A percentile compares a stretch with the other conserved stretches of the same genome.
These are phyloP conservation scores for Perilla frutescens DNA, from an alignment of 257 asterid species.

Conservation along the genomic window DNA sequence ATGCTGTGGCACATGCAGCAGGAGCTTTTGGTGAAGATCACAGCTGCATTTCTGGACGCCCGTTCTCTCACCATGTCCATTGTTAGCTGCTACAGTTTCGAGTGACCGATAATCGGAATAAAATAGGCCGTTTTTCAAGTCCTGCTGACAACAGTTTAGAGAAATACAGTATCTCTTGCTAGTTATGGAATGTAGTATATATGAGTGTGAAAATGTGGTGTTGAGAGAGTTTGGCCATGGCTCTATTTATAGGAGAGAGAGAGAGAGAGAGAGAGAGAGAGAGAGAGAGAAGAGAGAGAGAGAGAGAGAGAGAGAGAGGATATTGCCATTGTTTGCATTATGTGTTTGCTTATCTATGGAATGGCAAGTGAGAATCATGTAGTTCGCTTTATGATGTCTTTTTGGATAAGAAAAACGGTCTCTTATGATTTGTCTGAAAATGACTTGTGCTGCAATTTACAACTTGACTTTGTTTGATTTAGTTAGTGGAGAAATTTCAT, in stretches of 20 bases:
- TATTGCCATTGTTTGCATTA: neutral
- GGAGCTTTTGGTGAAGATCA: conserved; percentile 81
- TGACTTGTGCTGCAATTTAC: neutral
- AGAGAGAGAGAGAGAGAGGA: neutral
- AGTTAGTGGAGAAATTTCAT: neutral
- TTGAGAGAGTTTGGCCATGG: neutral
- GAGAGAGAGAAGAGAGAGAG: neutral
- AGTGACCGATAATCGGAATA: no score
- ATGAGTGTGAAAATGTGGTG: neutral
- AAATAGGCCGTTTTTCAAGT: no score
- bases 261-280: neutral
- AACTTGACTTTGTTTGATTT: neutral
- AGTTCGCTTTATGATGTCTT: neutral
- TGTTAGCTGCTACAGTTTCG: neutral
- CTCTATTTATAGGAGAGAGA: conserved; percentile 13
- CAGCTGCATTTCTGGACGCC: conserved; percentile 75
- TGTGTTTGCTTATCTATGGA: neutral
- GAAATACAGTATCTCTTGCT: no score
- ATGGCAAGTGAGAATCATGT: no score
- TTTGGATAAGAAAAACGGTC: conserved; percentile 5
- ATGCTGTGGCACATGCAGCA: conserved; percentile 92
- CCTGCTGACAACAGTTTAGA: no score
- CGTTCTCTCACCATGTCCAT: conserved; percentile 71
- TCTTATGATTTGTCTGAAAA: neutral
- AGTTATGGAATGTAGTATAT: no score